A percentile compares a stretch with the other conserved stretches of the same genome.
Conservation (phyloP, 2,329 filamentous ascomycete species). For the Penicillium sp. region DNA sequence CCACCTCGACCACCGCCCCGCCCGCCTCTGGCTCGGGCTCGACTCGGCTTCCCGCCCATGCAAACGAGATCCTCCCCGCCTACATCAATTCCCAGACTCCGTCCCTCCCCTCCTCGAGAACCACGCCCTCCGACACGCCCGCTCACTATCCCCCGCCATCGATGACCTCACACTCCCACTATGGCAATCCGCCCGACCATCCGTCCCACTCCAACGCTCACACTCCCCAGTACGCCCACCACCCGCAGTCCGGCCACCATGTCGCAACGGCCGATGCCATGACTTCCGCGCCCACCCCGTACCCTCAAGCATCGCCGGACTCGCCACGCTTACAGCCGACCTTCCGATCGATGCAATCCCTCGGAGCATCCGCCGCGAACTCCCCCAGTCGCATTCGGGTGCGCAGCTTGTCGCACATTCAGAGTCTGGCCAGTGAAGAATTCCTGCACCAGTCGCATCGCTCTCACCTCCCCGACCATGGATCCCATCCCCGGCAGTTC, state of each 20-base stretch:
- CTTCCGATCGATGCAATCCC: conserved; percentile 48
- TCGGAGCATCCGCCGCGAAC: conserved; percentile 47
- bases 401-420: conserved; percentile 86
- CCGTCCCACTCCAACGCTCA: conserved; percentile 23
- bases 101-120: conserved; percentile 30
- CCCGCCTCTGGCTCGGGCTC: conserved; percentile 42
- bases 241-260: conserved; percentile 27
- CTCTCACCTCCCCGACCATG: conserved; percentile 47
- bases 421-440: conserved; percentile 82
- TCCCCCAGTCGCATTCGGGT: conserved; percentile 72
- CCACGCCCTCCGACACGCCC: conserved; percentile 30
- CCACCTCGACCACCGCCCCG: conserved; percentile 44
- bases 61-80: conserved; percentile 43
- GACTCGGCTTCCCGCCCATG: conserved; percentile 36
- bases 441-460: conserved; percentile 56
- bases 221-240: conserved; percentile 27
- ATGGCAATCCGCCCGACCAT: conserved; percentile 29
- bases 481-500: conserved; percentile 66
- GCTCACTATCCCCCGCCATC: conserved; percentile 38
- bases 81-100: conserved; percentile 39
- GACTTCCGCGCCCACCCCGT: conserved; percentile 32
- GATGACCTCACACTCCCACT: conserved; percentile 54
- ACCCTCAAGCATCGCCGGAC: conserved; percentile 45
- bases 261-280: conserved; percentile 32
- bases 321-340: conserved; percentile 53